phyloP scores from a whole-genome alignment of 306 rosid genomes.

The Castanea crenata region DNA sequence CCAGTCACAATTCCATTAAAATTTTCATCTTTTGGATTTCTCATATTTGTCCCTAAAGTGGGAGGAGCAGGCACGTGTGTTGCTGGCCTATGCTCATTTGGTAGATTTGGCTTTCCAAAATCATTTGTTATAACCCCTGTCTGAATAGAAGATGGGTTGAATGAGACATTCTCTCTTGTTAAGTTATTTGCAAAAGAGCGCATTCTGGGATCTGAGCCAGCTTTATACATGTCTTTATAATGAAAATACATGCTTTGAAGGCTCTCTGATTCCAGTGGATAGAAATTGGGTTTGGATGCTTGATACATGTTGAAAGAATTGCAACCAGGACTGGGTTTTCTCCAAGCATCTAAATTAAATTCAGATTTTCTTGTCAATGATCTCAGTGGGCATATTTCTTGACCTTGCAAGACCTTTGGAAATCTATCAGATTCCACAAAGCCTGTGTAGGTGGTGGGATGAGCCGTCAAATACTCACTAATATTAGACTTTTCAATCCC shows the following conservation, averaged over 20 bases:
- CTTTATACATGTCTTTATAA: constrained; percentile 49
- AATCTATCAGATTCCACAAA: constrained; percentile 66
- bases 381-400: constrained; percentile 87
- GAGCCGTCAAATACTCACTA: constrained; percentile 67
- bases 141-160: constrained; percentile 44
- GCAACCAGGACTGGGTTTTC: constrained; percentile 48
- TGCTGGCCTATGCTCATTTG: constrained; percentile 47
- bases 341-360: constrained; percentile 63
- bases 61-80: constrained; percentile 46
- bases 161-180: constrained; percentile 46
- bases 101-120: constrained; percentile 38
- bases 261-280: constrained; percentile 48
- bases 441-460: constrained; percentile 60
- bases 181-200: constrained; percentile 44
- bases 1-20: constrained; percentile 45
- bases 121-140: constrained; percentile 46
- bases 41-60: constrained; percentile 37
- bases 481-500: constrained; percentile 47
- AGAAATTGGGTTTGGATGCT: constrained; percentile 49
- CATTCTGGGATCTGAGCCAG: constrained; percentile 44
- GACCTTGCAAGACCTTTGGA: constrained; percentile 99
- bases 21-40: constrained; percentile 56
- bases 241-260: constrained; percentile 60
- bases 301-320: constrained; percentile 55
- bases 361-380: constrained; percentile 64